These are phyloP conservation scores for Leccinum arenicola DNA, from an alignment of 768 basidiomycete genomes.

Conservation along the genomic window DNA sequence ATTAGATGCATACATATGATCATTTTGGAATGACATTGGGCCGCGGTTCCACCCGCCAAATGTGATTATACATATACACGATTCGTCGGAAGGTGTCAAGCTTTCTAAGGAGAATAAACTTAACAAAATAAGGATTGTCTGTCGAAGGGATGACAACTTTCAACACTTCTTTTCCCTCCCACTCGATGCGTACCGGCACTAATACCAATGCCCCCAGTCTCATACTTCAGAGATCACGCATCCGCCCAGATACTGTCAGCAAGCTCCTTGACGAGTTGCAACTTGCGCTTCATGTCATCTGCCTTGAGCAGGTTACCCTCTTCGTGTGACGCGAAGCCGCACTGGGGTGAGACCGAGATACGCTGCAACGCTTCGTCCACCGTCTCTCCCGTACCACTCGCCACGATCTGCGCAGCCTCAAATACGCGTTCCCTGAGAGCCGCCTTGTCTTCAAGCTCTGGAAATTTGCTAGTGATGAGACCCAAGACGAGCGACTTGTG, in stretches of 20 bases:
- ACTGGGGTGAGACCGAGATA: slow-evolving; percentile 48
- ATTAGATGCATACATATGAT: background rate
- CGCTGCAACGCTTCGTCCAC: slow-evolving; percentile 38
- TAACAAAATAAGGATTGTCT: background rate
- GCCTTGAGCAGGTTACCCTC: slow-evolving; percentile 41
- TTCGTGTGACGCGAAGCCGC: slow-evolving; percentile 47
- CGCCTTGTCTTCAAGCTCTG: slow-evolving; percentile 41
- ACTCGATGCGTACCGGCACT: no score
- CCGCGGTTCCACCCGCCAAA: background rate
- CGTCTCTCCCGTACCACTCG: slow-evolving; percentile 36
- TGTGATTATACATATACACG: background rate
- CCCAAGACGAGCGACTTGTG: slow-evolving; percentile 43
- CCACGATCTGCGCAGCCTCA: slow-evolving; percentile 42
- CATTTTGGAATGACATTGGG: background rate
- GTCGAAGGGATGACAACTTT: background rate
- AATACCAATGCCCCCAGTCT: background rate
- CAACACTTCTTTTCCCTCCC: no score
- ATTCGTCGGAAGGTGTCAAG: background rate
- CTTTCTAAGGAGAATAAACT: background rate
- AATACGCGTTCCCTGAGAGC: slow-evolving; percentile 39
- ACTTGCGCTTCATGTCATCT: slow-evolving; percentile 34
- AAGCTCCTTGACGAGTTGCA: slow-evolving; percentile 32
- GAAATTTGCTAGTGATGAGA: slow-evolving; percentile 43
- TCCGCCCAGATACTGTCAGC: slow-evolving; percentile 38
- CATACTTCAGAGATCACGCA: slow-evolving; percentile 1